Conservation (phyloP, 306 rosid species). For the Sechiopsis laciniata region DNA sequence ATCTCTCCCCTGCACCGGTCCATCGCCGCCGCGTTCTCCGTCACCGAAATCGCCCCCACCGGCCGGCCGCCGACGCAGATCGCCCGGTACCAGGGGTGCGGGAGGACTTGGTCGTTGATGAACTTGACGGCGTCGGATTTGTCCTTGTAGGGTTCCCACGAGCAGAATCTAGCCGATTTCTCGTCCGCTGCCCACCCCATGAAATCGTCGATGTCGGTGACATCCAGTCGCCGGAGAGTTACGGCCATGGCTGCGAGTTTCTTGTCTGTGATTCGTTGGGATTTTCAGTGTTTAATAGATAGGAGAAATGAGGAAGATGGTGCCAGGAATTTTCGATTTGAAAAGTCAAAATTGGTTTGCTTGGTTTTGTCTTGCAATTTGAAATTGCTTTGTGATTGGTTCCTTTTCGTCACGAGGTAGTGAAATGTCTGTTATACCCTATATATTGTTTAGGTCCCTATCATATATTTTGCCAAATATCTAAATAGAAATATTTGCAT, state of each 20-base stretch:
- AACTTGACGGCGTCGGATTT: slow-evolving; percentile 39
- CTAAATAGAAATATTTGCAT: too few species aligned
- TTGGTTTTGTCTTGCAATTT: too few species aligned
- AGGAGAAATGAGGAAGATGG: too few species aligned
- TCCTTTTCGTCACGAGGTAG: too few species aligned
- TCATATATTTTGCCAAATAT: too few species aligned
- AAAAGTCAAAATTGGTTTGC: too few species aligned
- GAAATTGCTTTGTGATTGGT: too few species aligned
- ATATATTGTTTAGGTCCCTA: too few species aligned
- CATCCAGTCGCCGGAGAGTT: slow-evolving; percentile 40
- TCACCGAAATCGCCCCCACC: slow-evolving; percentile 46
- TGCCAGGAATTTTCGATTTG: too few species aligned
- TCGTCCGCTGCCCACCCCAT: slow-evolving; percentile 56
- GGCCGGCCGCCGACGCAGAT: slow-evolving; percentile 49
- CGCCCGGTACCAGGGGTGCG: slow-evolving; percentile 49
- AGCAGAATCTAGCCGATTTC: slow-evolving; percentile 40
- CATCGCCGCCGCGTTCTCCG: slow-evolving; percentile 19
- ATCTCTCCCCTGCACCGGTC: slow-evolving; percentile 42
- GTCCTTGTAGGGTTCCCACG: slow-evolving; percentile 48
- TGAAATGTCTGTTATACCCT: too few species aligned
- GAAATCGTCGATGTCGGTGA: slow-evolving; percentile 58
- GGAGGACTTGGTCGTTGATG: slow-evolving; percentile 33
- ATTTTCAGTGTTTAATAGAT: too few species aligned
- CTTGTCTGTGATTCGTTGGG: not conserved
- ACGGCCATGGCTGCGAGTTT: not conserved